Base-by-base conservation (phyloP, 371 early-diverging fungal species). In the Paraphysoderma sedebokerense region DNA sequence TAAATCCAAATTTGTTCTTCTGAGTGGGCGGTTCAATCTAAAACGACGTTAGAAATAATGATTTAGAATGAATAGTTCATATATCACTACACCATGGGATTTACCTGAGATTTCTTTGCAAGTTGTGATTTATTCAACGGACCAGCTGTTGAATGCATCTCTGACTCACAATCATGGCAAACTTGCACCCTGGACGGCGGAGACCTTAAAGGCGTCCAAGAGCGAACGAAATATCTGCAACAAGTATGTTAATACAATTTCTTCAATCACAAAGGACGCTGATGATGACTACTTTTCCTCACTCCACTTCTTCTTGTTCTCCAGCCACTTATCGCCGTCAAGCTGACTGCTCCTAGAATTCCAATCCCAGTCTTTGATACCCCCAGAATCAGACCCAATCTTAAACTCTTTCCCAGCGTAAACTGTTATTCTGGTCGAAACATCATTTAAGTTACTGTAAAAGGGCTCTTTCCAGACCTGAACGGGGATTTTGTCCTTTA, bases 391-490 rank as follows among this genome's bases (percentile, higher is more conserved):
- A 34, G 58, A 55, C 11, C 65, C 42, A 19, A 73, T 22, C 13
- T 57, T 55, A 32, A 78, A 71, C 22, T 72, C 70, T 41, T 65
- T 66, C 1, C 72, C 76, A 5, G 71, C 60, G 57, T 73, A 77
- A 1, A 61, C 56, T 24, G 68, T 70, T 11, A 59, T 51, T 17
- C 48, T 56, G 3, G 54, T 49, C 0, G 85, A 76, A 0, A 46
- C 48, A 3, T 65, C 68, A 2, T 42, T 29, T 0, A 58, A 46
- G 30, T 76, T 62, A 9, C 74, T 71, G 44, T 70, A 86, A 29
- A 60, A 71, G 0, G 88, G 85, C 29, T 69, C 70, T 23, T 60
- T 61, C 34, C 83, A 75, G 0, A 63, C 51, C 5, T 63, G 50
- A 26, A 59, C 55, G 0, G 67, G 67, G 0, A 74, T 32, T 0